These are phyloP conservation scores for Gigaspora rosea DNA, from an alignment of 192 early-diverging fungal genomes.

Conservation along the genomic window DNA sequence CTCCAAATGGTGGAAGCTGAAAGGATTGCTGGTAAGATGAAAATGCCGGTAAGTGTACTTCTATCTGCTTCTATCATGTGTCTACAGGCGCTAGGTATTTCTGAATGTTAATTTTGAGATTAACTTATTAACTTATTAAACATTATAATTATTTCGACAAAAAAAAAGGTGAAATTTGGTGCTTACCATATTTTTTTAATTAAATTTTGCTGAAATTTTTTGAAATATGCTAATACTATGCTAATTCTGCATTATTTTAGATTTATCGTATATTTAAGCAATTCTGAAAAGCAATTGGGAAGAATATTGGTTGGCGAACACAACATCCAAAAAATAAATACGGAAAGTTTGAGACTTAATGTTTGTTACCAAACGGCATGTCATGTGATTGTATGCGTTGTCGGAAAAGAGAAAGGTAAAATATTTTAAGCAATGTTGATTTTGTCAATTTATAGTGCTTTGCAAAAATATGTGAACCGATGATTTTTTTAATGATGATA, in stretches of 20 bases:
- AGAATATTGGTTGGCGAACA: too few relatives aligned
- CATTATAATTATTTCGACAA: neutral
- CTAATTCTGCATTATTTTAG: too few relatives aligned
- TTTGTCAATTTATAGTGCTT: too few relatives aligned
- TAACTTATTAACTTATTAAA: neutral
- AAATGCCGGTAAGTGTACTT: constrained; percentile 77
- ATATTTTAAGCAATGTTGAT: constrained; percentile 33
- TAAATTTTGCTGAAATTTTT: too few relatives aligned
- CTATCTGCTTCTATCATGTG: constrained; percentile 70
- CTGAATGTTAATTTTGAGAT: neutral
- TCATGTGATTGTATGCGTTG: constrained; percentile 58
- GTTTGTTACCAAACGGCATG: constrained; percentile 75
- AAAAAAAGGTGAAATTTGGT: constrained; percentile 63
- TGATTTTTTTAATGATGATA: too few relatives aligned
- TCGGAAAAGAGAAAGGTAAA: constrained; percentile 45
- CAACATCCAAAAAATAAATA: too few relatives aligned
- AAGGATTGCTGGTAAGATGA: constrained; percentile 54
- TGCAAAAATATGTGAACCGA: too few relatives aligned
- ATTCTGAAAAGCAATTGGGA: too few relatives aligned
- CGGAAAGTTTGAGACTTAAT: too few relatives aligned
- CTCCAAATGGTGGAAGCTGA: constrained; percentile 72
- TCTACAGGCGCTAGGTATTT: constrained; percentile 64
- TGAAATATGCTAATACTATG: too few relatives aligned
- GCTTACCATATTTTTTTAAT: too few relatives aligned
- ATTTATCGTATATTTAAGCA: too few relatives aligned